phyloP scores from a whole-genome alignment of 2,329 filamentous ascomycete genomes.

The Fusarium foetens region DNA sequence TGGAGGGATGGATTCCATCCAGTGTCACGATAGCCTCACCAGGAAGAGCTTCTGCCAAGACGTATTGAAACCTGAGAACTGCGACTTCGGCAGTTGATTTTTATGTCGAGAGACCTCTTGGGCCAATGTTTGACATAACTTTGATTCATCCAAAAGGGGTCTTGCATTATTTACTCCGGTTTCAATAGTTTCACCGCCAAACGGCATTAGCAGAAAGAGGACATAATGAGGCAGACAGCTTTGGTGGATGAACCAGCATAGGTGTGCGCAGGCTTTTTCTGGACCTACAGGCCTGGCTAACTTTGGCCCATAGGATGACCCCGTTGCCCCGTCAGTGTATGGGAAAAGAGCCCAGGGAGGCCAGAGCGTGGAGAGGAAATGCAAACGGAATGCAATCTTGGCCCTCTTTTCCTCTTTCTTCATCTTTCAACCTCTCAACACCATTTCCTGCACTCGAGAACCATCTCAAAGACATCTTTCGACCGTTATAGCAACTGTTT shows the following conservation, averaged over 20 bases:
- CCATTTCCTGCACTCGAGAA: conserved; percentile 14
- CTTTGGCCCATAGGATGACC: conserved; percentile 27
- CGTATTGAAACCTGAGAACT: background rate
- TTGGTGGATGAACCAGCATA: accelerated
- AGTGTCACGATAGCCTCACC: background rate
- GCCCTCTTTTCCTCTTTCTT: conserved; percentile 38
- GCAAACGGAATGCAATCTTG: conserved; percentile 36
- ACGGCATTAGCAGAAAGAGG: conserved; percentile 10
- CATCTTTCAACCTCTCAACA: conserved; percentile 43
- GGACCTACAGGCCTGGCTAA: conserved; percentile 14
- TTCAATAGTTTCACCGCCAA: conserved; percentile 39
- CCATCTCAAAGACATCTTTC: conserved; percentile 16
- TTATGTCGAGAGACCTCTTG: conserved; percentile 21
- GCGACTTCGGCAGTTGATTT: background rate
- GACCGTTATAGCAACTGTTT: conserved; percentile 3
- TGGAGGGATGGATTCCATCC: background rate
- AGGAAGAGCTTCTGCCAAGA: background rate
- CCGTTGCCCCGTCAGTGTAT: conserved; percentile 49
- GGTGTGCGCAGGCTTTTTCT: background rate
- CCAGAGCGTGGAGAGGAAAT: conserved; percentile 42
- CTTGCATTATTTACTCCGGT: conserved; percentile 36
- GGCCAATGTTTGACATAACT: conserved; percentile 12
- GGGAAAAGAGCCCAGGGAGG: conserved; percentile 40
- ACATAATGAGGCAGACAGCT: conserved; percentile 11
- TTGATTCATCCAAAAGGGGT: conserved; percentile 21